These are phyloP conservation scores for Fraxinus cuspidata DNA, from an alignment of 257 asterid genomes.

Conservation along the genomic window DNA sequence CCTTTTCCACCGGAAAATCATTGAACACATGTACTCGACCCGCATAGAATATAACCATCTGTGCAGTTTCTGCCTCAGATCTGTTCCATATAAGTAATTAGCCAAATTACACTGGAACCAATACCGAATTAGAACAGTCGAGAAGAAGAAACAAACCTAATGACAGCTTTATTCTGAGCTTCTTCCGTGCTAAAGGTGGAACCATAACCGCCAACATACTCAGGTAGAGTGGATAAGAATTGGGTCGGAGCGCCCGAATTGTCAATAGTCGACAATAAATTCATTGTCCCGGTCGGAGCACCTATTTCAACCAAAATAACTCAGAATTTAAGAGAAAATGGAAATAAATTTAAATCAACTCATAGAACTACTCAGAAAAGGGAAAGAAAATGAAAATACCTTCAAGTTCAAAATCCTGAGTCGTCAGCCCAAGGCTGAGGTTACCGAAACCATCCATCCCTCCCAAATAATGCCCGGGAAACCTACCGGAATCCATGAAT, in stretches of 20 bases:
- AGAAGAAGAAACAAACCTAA: slow-evolving; percentile 25
- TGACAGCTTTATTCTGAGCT: slow-evolving; percentile 20
- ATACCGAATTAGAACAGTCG: not conserved
- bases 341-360: not conserved
- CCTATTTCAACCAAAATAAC: slow-evolving; percentile 27
- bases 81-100: slow-evolving; percentile 10
- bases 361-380: not conserved
- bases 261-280: slow-evolving; percentile 52
- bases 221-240: slow-evolving; percentile 2
- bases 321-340: not conserved
- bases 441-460: slow-evolving; percentile 72
- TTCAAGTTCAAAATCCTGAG: slow-evolving; percentile 36
- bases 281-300: slow-evolving; percentile 42
- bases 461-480: slow-evolving; percentile 61
- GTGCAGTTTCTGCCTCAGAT: slow-evolving; percentile 36
- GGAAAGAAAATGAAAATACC: slow-evolving; percentile 30
- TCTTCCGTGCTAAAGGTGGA: slow-evolving; percentile 29
- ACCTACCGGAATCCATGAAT: slow-evolving; percentile 50
- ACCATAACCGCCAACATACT: slow-evolving; percentile 20
- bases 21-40: slow-evolving; percentile 47
- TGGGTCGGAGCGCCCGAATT: slow-evolving; percentile 32
- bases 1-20: slow-evolving; percentile 51
- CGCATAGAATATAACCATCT: slow-evolving; percentile 51
- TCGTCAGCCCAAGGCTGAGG: slow-evolving; percentile 54
- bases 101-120: not conserved